These are phyloP conservation scores for Fusarium sp. DNA, from an alignment of 2,329 filamentous ascomycete genomes.

Conservation along the genomic window DNA sequence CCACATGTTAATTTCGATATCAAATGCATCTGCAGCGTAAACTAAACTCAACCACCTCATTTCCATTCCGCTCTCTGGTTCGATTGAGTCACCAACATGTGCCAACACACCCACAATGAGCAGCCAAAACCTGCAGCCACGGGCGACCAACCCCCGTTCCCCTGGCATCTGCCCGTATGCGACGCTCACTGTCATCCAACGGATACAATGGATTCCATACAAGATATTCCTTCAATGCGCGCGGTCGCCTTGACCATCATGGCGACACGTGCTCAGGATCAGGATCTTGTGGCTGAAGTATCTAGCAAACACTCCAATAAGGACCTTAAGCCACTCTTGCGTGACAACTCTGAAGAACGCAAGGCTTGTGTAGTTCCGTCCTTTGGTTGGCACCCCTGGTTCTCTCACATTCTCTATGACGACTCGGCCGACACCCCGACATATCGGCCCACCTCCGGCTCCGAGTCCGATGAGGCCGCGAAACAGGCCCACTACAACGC, in stretches of 20 bases:
- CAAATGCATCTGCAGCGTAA: background rate
- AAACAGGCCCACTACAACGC: slow-evolving; percentile 72
- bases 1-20: background rate
- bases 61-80: background rate
- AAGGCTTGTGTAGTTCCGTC: slow-evolving; percentile 65
- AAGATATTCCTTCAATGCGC: slow-evolving; percentile 72
- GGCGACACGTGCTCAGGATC: slow-evolving; percentile 81
- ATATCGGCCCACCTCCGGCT: slow-evolving; percentile 49
- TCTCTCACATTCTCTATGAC: slow-evolving; percentile 80
- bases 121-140: background rate
- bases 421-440: slow-evolving; percentile 59
- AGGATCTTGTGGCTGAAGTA: slow-evolving; percentile 74
- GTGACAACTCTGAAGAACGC: background rate
- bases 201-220: slow-evolving; percentile 75
- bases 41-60: background rate
- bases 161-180: slow-evolving; percentile 78
- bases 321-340: slow-evolving; percentile 1
- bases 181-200: slow-evolving; percentile 90
- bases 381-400: slow-evolving; percentile 94
- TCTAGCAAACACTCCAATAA: slow-evolving; percentile 68
- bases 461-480: slow-evolving; percentile 47
- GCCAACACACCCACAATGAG: slow-evolving; percentile 20
- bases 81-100: slow-evolving; percentile 14
- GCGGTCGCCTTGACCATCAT: slow-evolving; percentile 77
- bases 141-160: slow-evolving; percentile 58